A percentile compares a stretch with the other conserved stretches of the same genome.
Evolutionary conservation across 2,329 filamentous ascomycete genomes (phyloP).

Genomic region (Xylaria sp.): DNA sequence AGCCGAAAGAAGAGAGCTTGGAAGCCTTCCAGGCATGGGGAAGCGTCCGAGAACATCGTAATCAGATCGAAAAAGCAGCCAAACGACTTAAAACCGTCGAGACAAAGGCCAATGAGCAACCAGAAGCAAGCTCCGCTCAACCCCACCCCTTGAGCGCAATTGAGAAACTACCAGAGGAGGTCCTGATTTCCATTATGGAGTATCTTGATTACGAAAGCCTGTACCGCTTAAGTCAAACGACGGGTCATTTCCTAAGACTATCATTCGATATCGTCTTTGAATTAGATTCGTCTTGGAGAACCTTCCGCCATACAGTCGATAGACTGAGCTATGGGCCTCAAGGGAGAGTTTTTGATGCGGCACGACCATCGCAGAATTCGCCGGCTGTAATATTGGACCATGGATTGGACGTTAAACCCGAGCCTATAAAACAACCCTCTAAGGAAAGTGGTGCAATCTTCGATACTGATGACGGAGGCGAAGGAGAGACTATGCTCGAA

Average conservation of each 20-base stretch:
- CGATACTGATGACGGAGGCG: background rate
- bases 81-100: background rate
- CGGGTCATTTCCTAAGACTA: slow-evolving; percentile 31
- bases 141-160: slow-evolving; percentile 19
- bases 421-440: background rate
- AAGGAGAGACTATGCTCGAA: slow-evolving; percentile 28
- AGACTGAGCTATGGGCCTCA: slow-evolving; percentile 12
- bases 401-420: background rate
- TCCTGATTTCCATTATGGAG: slow-evolving; percentile 36
- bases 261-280: slow-evolving; percentile 36
- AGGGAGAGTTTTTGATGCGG: background rate
- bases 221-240: slow-evolving; percentile 35
- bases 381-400: background rate
- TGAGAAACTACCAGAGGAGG: slow-evolving; percentile 36
- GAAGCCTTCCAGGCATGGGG: slow-evolving; percentile 15
- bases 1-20: slow-evolving; percentile 1
- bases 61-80: slow-evolving; percentile 23
- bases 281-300: slow-evolving; percentile 27
- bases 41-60: slow-evolving; percentile 11
- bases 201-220: slow-evolving; percentile 35
- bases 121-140: background rate
- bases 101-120: background rate
- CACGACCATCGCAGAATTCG: background rate
- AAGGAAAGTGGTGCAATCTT: background rate
- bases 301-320: slow-evolving; percentile 28